Base-by-base conservation (phyloP, 495 filamentous ascomycete species). In the Alectoria sarmentosa region DNA sequence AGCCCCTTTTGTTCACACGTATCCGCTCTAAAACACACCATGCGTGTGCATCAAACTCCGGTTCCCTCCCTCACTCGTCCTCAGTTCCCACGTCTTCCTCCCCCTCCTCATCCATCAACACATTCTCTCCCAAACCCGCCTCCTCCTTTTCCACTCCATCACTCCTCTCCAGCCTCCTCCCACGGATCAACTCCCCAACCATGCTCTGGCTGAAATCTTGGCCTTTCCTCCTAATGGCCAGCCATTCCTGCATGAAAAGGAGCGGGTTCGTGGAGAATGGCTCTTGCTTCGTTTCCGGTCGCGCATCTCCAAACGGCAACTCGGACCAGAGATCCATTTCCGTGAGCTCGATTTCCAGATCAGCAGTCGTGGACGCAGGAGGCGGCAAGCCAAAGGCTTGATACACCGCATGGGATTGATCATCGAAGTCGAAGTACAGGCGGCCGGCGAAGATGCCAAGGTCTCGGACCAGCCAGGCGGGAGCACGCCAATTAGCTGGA, bases 391-490 rank as follows among this genome's bases (percentile, higher is more conserved):
- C 69, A 14, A 80, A 66, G 32, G 69, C 72, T 3, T 69, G 54
- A 4, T 60, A 61, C 49, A 78, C 17, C 7, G 70, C 28, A 9
- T 39, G 65, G 8, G 65, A 32, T 46, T 80, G 78, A 41, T 83
- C 80, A 0, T 69, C 57, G 36, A 70, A 79, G 4, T 78, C 71
- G 62, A 85, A 80, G 63, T 87, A 88, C 0, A 87, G 71, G 2
- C 83, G 74, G 1, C 83, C 84, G 8, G 79, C 73, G 36, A 86
- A 76, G 21, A 88, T 77, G 2, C 82, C 83, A 0, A 87, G 71
- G 58, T 86, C 81, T 44, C 58, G 41, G 2, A 62, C 58, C 0
- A 68, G 63, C 59, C 61, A 62, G 0, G n/a, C 23, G 14, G 63
- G 66, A 15, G 59, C 58, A 5, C 36, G 39, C 66, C 66, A 67